Conservation (phyloP, 768 basidiomycete species). For the Dictyophora rubrovolvata region DNA sequence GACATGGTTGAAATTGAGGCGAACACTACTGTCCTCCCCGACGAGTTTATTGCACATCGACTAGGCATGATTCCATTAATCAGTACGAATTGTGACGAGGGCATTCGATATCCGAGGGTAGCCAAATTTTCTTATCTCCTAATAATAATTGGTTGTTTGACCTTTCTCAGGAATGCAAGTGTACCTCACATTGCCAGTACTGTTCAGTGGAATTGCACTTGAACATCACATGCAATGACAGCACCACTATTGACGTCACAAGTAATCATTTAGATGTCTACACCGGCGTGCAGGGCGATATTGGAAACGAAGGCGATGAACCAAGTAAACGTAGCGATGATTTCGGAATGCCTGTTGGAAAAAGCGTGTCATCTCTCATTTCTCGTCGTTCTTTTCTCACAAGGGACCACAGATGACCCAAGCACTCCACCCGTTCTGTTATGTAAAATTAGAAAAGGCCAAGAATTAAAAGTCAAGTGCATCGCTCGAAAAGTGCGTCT, state of each 20-base stretch:
- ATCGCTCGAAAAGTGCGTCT: slow-evolving; percentile 81
- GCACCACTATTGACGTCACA: slow-evolving; percentile 72
- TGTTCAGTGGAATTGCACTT: slow-evolving; percentile 80
- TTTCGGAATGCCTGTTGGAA: slow-evolving; percentile 80
- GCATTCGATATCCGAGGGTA: slow-evolving; percentile 70
- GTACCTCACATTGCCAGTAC: slow-evolving; percentile 69
- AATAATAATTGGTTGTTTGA: neutral
- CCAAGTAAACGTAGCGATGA: slow-evolving; percentile 59
- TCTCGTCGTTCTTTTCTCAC: neutral
- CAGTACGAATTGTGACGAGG: slow-evolving; percentile 82
- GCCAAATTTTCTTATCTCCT: slow-evolving; percentile 16
- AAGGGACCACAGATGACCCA: slow-evolving; percentile 40
- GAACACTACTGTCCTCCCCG: slow-evolving; percentile 89
- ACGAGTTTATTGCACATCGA: slow-evolving; percentile 96
- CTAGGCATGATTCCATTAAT: slow-evolving; percentile 88
- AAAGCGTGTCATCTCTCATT: slow-evolving; percentile 34
- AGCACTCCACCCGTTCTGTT: slow-evolving; percentile 64
- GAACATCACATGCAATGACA: slow-evolving; percentile 64
- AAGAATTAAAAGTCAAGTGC: slow-evolving; percentile 78
- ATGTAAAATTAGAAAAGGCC: slow-evolving; percentile 88
- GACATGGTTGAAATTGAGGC: slow-evolving; percentile 90
- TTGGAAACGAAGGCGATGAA: slow-evolving; percentile 54
- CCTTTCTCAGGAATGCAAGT: slow-evolving; percentile 73
- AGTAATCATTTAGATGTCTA: slow-evolving; percentile 70
- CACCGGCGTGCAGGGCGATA: slow-evolving; percentile 21